Conservation (phyloP, 306 rosid species). For the Crataegus laevigata region DNA sequence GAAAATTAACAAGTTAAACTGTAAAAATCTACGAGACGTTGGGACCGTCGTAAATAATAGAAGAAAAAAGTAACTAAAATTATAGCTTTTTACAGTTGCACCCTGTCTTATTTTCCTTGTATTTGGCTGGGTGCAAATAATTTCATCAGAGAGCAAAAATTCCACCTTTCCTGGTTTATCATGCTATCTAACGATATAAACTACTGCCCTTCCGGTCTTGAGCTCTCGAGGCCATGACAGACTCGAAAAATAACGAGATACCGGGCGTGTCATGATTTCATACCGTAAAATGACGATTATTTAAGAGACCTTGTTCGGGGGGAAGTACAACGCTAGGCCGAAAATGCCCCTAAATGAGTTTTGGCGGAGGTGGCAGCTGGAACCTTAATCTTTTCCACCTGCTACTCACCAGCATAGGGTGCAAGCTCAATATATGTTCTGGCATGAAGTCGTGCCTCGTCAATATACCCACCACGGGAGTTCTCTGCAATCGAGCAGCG, state of each 20-base stretch:
- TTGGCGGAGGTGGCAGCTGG: conserved; percentile 21
- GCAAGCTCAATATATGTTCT: conserved; percentile 67
- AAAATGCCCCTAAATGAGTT: conserved; percentile 16
- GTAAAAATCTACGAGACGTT: too few relatives aligned
- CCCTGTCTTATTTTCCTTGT: too few relatives aligned
- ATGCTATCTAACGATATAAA: background rate
- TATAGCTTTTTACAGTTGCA: too few relatives aligned
- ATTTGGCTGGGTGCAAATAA: background rate
- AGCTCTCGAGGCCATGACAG: conserved; percentile 11
- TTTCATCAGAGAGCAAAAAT: background rate
- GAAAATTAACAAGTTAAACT: too few relatives aligned
- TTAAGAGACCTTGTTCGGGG: background rate
- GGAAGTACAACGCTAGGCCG: conserved; percentile 7
- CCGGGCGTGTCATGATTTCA: background rate
- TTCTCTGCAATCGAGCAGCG: conserved; percentile 49
- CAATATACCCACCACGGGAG: conserved; percentile 72
- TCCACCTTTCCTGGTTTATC: background rate
- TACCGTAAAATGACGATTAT: conserved; percentile 1
- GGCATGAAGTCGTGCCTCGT: conserved; percentile 90
- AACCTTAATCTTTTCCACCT: conserved; percentile 65
- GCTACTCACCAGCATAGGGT: conserved; percentile 63
- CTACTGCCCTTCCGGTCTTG: background rate
- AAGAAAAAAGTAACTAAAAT: too few relatives aligned
- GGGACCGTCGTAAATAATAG: too few relatives aligned
- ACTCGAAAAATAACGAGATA: background rate